Conservation (phyloP, 2,329 filamentous ascomycete genomes). For the Dactylellina haptotyla region DNA sequence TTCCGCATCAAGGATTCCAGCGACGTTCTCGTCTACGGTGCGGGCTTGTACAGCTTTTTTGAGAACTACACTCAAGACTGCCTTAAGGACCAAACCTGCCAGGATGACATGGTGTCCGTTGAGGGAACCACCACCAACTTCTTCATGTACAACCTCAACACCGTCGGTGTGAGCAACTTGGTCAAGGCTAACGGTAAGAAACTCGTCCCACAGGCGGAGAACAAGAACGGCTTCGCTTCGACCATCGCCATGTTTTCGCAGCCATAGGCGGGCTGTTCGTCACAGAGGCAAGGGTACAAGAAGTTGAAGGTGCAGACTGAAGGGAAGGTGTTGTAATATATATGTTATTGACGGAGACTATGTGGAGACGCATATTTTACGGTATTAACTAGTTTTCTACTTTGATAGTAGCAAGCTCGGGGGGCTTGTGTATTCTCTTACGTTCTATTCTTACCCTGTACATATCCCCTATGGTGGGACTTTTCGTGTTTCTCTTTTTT, state of each 20-base stretch:
- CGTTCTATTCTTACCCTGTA: constrained; percentile 22
- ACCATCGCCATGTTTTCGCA: constrained; percentile 52
- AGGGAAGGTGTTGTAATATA: background rate
- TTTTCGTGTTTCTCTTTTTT: background rate
- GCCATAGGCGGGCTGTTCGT: constrained; percentile 39
- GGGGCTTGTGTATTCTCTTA: constrained; percentile 8
- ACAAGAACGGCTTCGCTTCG: constrained; percentile 49
- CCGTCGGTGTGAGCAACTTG: constrained; percentile 61
- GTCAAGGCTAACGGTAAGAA: constrained; percentile 42
- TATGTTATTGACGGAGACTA: background rate
- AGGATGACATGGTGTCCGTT: constrained; percentile 55
- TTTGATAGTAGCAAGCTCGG: constrained; percentile 25
- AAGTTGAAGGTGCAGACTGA: background rate
- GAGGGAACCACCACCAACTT: constrained; percentile 60
- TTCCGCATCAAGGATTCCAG: constrained; percentile 70
- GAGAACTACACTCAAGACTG: constrained; percentile 67
- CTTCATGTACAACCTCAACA: constrained; percentile 64
- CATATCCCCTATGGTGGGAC: constrained; percentile 23
- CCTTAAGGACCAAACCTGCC: constrained; percentile 55
- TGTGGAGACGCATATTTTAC: background rate
- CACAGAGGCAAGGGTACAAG: constrained; percentile 32
- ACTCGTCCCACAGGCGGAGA: constrained; percentile 36
- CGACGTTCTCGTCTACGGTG: constrained; percentile 71
- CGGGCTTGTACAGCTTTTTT: constrained; percentile 76
- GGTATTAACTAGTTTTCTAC: background rate